A percentile compares a stretch with the other conserved stretches of the same genome.
Conservation (phyloP, 2,329 filamentous ascomycete genomes). For the Epichloe gansuensis region DNA sequence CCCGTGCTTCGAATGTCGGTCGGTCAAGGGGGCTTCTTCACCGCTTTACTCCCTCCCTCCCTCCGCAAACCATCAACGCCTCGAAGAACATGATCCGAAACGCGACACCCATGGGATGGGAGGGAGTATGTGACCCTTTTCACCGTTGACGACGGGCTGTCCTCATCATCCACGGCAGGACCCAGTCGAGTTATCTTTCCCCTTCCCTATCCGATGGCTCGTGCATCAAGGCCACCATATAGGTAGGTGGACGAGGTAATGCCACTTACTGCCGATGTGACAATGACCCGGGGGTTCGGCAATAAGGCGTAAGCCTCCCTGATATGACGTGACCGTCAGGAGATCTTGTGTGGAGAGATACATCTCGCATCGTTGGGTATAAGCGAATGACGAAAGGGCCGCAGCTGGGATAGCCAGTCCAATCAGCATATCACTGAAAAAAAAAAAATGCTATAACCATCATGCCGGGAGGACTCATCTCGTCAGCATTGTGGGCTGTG, state of each 20-base stretch:
- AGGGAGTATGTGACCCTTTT: too few species aligned
- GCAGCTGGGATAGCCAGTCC: neutral
- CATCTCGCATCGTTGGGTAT: neutral
- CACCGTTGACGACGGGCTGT: neutral
- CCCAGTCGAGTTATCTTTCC: neutral
- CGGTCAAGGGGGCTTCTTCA: too few species aligned
- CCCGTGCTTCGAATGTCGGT: too few species aligned
- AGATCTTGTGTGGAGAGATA: neutral
- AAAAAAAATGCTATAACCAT: too few species aligned
- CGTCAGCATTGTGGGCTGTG: too few species aligned
- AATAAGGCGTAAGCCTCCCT: neutral
- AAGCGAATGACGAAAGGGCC: neutral
- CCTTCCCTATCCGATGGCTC: conserved; percentile 7
- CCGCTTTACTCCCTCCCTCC: too few species aligned
- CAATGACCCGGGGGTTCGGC: neutral
- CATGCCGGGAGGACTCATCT: too few species aligned
- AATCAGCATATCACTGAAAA: too few species aligned
- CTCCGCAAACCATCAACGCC: too few species aligned
- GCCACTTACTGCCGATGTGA: neutral
- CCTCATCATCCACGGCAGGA: neutral
- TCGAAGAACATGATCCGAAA: too few species aligned
- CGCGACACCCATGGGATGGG: too few species aligned
- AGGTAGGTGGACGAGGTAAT: neutral
- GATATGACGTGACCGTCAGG: neutral
- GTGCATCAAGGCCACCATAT: conserved; percentile 8